Evolutionary conservation across 306 rosid genomes (phyloP), one percentile per base, ranked within the genome.

Genomic region (Prinsepia uniflora): DNA sequence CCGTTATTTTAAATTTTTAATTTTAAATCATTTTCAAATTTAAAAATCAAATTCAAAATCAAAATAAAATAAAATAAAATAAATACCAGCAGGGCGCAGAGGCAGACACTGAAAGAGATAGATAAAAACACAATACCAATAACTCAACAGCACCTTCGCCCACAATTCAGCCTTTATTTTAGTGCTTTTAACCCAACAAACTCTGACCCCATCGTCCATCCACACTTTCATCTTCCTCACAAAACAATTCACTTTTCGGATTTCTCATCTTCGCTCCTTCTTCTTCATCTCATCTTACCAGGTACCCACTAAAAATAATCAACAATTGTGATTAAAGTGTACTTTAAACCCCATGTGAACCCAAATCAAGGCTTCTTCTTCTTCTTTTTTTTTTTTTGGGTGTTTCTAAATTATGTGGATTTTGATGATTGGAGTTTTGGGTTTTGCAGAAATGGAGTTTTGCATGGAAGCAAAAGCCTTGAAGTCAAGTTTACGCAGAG

Each of bases 401-500:
- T 8, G 0, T 8, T 2, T 36, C 72, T 13, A 7, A 17, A 4
- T 19, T 72, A 53, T n/a, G 17, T 43, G 54, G 50, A 46, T 41
- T 77, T 46, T 72, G 62, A 62, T 67, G 77, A 14, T 67, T 75
- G 10, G 48, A 8, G 63, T 81, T 76, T 83, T 68, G 48, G 48
- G 66, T 66, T 0, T 53, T 30, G 41, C 55, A 82, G 91, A 81
- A 78, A 93, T 93, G 98, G 96, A 90, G 78, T n/a, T 12, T 15
- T 75, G 80, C 79, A 80, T 81, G 59, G 85, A 78, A 20, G 93
- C 82, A 4, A 81, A 46, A 72, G 98, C 98, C 13, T 86, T 92
- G 75, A 92, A 86, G 78, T 78, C 96, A 18, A 92, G 98, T 80
- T 76, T 85, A 46, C 72, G 73, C 17, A 48, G 82, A 68, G 95